Conservation (phyloP, 306 rosid species). For the Cicer bijugum region DNA sequence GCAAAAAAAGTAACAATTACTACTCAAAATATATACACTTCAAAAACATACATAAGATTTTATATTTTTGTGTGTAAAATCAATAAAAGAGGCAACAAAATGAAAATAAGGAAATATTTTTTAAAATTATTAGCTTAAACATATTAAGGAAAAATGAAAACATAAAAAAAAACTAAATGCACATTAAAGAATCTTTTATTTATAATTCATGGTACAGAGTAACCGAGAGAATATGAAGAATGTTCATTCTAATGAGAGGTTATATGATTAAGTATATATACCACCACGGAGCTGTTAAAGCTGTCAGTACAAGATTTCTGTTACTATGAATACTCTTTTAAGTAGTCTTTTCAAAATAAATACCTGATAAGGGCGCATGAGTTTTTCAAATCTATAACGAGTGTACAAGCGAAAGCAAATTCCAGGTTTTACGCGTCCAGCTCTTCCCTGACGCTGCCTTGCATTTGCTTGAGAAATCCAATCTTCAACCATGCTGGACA, state of each 20-base stretch:
- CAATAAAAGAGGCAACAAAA: not conserved
- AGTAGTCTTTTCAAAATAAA: constrained; percentile 22
- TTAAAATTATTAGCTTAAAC: not conserved
- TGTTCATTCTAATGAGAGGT: not conserved
- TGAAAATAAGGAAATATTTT: not conserved
- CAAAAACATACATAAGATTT: not conserved
- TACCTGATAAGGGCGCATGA: constrained; percentile 96
- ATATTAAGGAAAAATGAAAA: not conserved
- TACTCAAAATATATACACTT: not conserved
- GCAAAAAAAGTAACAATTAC: too few relatives aligned
- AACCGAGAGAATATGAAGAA: not conserved
- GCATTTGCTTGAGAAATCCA: constrained; percentile 99
- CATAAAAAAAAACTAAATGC: constrained; percentile 11
- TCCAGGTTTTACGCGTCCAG: constrained; percentile 98
- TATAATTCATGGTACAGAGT: not conserved
- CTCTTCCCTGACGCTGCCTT: constrained; percentile 92
- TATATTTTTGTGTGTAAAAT: not conserved
- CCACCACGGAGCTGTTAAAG: not conserved
- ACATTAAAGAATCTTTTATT: not conserved
- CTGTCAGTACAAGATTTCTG: not conserved
- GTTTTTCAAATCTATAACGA: constrained; percentile 79
- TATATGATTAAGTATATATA: not conserved
- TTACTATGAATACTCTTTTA: not conserved
- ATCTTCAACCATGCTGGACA: constrained; percentile 98
- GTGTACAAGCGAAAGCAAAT: constrained; percentile 89